Evolutionary conservation across 2,329 filamentous ascomycete genomes (phyloP), one percentile per base, ranked within the genome.

Genomic region (Penicillium italicum): DNA sequence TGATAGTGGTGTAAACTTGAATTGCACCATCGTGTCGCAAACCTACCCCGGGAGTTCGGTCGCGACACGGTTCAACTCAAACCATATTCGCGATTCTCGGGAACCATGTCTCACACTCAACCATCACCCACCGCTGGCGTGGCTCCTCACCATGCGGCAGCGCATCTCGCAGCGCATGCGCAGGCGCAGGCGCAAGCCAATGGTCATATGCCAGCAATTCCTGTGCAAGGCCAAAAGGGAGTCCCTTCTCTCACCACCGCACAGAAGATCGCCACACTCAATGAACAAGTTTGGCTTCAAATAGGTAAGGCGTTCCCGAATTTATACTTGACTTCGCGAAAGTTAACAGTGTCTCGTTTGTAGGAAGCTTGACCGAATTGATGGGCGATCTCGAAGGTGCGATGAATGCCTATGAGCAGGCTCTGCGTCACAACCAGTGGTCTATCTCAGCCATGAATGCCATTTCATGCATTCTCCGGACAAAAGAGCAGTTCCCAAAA

Each of bases 391-490:
- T 90, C 41, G 93, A 97, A 58, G 90, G 93, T 69, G 93, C 93
- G 48, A 90, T 94, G 80, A 81, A 85, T 63, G 90, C 92, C 42
- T 99, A 97, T 74, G 91, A 97, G 74, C 88, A 90, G 71, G 94
- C 92, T 40, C 82, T 97, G 59, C 84, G 85, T 64, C 90, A 92
- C 72, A 97, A 97, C 70, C 84, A 86, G 44, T 90, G 90, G 78
- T 97, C 93, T 18, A 88, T 94, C 47, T 84, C 86, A 0, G 94
- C 94, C 30, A 93, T 97, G 90, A 95, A 91, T 66, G 90, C 91
- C 58, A 96, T 97, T 62, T 94, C 92, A 56, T 85, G 90, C 72
- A 94, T 97, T 58, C 81, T 97, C 58, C 87, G 95, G 64, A 92
- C 89, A 36, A 90, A 92, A 69, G 94, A 97, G 72, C 90, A 96